A percentile compares a stretch with the other conserved stretches of the same genome.
These are phyloP conservation scores for Colletotrichum orbiculare DNA, from an alignment of 2,329 filamentous ascomycete genomes.

Conservation along the genomic window DNA sequence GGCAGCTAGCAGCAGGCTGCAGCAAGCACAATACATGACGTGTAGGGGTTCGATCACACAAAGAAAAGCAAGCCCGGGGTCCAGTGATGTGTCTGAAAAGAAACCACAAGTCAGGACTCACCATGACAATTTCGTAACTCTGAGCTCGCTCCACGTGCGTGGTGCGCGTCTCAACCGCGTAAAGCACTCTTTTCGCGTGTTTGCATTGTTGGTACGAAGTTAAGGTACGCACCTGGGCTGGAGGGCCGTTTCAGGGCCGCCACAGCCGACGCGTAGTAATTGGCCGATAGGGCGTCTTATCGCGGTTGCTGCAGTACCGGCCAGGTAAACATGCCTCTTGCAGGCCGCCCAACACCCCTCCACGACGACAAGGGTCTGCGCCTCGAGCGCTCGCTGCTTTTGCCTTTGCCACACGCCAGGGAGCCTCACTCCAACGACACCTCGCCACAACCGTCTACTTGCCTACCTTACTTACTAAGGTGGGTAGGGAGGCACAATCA, in stretches of 20 bases:
- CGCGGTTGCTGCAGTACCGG: constrained; percentile 30
- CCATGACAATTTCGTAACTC: constrained; percentile 18
- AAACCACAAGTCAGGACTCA: constrained; percentile 6
- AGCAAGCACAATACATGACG: constrained; percentile 12
- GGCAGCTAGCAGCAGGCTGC: constrained; percentile 7
- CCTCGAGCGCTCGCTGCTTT: constrained; percentile 21
- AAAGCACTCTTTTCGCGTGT: constrained; percentile 35
- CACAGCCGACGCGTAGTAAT: constrained; percentile 21
- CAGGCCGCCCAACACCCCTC: constrained; percentile 11
- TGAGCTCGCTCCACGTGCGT: constrained; percentile 5
- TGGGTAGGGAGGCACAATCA: too few relatives aligned
- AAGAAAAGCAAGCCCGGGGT: constrained; percentile 17
- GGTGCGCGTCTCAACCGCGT: constrained; percentile 36
- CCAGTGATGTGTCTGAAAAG: constrained; percentile 6
- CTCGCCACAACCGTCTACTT: too few relatives aligned
- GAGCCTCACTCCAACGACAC: too few relatives aligned
- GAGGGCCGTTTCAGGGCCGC: constrained; percentile 21
- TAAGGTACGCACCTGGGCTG: background rate
- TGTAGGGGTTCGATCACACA: constrained; percentile 7
- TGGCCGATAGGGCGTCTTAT: constrained; percentile 35
- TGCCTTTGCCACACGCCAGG: background rate
- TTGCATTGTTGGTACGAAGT: background rate
- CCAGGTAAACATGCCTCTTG: constrained; percentile 25
- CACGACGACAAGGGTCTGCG: constrained; percentile 3
- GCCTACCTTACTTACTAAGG: too few relatives aligned